Evolutionary conservation across 1,284 basidiomycete genomes (phyloP).

Genomic region (Cutaneotrichosporon spelunceum): DNA sequence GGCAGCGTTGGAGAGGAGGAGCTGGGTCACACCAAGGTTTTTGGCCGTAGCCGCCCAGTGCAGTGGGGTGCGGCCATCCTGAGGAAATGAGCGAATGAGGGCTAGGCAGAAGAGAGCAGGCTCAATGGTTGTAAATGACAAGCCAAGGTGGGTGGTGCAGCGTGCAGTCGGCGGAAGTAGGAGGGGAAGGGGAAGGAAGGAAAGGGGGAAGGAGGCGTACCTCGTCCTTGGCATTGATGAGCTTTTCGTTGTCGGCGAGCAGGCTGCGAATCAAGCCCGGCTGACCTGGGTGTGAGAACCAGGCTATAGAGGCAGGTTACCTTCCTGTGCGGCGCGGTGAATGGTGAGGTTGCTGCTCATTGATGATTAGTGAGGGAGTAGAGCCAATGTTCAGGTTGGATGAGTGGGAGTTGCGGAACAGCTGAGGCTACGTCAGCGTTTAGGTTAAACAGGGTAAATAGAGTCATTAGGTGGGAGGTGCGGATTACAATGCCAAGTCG

Average conservation of each 20-base stretch:
- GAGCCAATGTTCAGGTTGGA: too few relatives aligned
- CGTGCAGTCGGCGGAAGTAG: background rate
- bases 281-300: slow-evolving; percentile 59
- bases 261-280: slow-evolving; percentile 68
- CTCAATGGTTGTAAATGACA: background rate
- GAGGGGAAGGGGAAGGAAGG: background rate
- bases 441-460: background rate
- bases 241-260: slow-evolving; percentile 63
- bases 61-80: slow-evolving; percentile 85
- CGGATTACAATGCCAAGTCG: background rate
- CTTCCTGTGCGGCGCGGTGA: slow-evolving; percentile 52
- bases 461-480: background rate
- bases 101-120: background rate
- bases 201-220: slow-evolving; percentile 52
- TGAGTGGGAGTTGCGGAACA: too few relatives aligned
- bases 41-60: slow-evolving; percentile 81
- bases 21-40: slow-evolving; percentile 65
- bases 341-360: slow-evolving; percentile 36
- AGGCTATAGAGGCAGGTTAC: slow-evolving; percentile 18
- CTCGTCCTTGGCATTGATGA: slow-evolving; percentile 66
- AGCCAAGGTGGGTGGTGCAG: slow-evolving; percentile 1
- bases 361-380: background rate
- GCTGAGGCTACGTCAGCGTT: background rate
- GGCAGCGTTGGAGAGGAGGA: slow-evolving; percentile 66
- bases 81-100: background rate